A percentile compares a stretch with the other conserved stretches of the same genome.
phyloP scores from a whole-genome alignment of 1,284 basidiomycete species.

The Cutaneotrichosporon spelunceum region DNA sequence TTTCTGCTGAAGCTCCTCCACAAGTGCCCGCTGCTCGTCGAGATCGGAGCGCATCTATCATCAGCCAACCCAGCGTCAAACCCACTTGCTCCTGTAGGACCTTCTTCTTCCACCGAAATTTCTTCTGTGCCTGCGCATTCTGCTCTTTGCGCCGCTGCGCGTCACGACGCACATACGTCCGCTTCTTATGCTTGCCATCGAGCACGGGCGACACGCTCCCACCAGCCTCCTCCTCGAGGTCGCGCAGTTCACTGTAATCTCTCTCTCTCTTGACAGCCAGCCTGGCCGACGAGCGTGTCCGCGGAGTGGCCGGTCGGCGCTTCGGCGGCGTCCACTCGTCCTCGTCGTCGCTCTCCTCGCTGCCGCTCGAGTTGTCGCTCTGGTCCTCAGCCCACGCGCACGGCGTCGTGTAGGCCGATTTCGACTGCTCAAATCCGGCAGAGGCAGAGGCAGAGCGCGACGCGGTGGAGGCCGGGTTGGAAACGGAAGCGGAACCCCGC shows the following conservation, averaged over 20 bases:
- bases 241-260: background rate
- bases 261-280: background rate
- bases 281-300: background rate
- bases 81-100: conserved; percentile 27
- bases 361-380: background rate
- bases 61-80: background rate
- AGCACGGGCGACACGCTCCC: background rate
- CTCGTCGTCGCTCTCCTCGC: conserved; percentile 9
- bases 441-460: background rate
- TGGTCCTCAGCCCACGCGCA: too few relatives aligned
- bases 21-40: conserved; percentile 6
- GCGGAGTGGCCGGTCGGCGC: background rate
- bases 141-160: conserved; percentile 29
- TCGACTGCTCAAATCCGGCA: too few relatives aligned
- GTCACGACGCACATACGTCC: conserved; percentile 25
- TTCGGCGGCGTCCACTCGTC: conserved; percentile 5
- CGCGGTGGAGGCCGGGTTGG: background rate
- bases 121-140: conserved; percentile 34
- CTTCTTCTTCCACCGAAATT: conserved; percentile 34
- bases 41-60: conserved; percentile 16
- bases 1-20: background rate
- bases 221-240: background rate
- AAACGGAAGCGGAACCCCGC: background rate
- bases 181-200: conserved; percentile 14
- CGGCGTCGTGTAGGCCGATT: too few relatives aligned